Percentiles rank a stretch among this genome's conserved stretches.
Conservation (phyloP, 371 early-diverging fungal species). For the Mucor sp. region DNA sequence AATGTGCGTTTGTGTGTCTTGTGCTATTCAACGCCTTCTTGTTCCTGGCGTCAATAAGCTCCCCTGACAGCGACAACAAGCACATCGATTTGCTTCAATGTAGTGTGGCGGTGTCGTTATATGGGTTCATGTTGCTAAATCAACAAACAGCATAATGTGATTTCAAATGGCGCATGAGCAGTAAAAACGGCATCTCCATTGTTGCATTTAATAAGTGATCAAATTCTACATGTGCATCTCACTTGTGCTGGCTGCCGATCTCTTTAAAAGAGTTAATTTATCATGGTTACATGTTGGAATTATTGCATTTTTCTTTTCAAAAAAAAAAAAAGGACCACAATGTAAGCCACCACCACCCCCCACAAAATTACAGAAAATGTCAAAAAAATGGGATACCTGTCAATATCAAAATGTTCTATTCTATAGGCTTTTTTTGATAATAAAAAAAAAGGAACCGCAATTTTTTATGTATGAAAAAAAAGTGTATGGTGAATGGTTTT, state of each 20-base stretch:
- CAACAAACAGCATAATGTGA: not conserved
- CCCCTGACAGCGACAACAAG: not conserved
- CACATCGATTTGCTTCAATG: not conserved
- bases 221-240: not conserved
- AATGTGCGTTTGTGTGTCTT: not conserved
- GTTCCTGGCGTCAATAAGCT: not conserved
- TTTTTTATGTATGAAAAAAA: not conserved
- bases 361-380: not conserved
- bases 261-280: not conserved
- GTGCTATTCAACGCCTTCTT: not conserved
- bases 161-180: not conserved
- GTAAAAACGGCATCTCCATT: not conserved
- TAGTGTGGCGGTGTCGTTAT: not conserved
- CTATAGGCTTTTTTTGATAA: not conserved
- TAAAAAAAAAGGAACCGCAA: not conserved
- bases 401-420: constrained; percentile 1
- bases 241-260: not conserved
- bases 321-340: not conserved
- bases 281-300: not conserved
- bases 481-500: not conserved
- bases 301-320: not conserved
- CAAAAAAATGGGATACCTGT: not conserved
- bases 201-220: not conserved
- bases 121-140: not conserved
- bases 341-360: not conserved